Base-by-base conservation (phyloP, 2,329 filamentous ascomycete genomes). In the Aspergillus arachidicola region DNA sequence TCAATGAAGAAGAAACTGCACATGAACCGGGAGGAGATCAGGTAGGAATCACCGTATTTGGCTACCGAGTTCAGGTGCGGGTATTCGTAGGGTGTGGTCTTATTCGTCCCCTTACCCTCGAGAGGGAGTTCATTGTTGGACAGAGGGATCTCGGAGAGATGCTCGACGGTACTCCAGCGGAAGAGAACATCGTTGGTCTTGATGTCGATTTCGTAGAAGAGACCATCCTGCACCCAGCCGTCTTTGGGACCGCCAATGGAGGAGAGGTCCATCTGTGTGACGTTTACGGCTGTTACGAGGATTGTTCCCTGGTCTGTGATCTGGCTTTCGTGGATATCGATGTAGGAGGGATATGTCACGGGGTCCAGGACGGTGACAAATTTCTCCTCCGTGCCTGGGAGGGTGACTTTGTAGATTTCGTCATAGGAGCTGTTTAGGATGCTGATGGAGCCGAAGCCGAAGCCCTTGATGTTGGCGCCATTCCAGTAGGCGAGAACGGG, bases 141-240 rank as follows among this genome's bases (percentile, higher is more conserved):
- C 21, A 73, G 62, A 4, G 66, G 66, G 32, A 70, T 64, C 48
- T 73, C 53, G 12, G 62, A 48, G 10, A 67, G 36, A 60, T 74
- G 66, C 9, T 73, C 69, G 9, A 68, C 58, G 3, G 72, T 66
- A 51, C 67, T 72, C 71, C 72, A 72, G 19, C 64, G 61, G 60
- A 68, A 73, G 14, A 74, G 26, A 4, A 72, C 61, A 26, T 72
- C 58, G 23, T 69, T 73, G 11, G 69, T 75, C 11, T 54, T 57
- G 56, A 73, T 66, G 48, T 73, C 71, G 23, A 73, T 71, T 51
- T 72, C 70, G 51, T 71, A 70, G 51, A 73, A 64, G n/a, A 73
- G 65, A 1, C 69, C 68, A 58, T 76, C 71, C 14, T 69, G 54
- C 3, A 73, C 61, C 68, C 71, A 73, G 23, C 68, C 70, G 43